These are phyloP conservation scores for Fraxinus angustifolia DNA, from an alignment of 305 asterid species.

Conservation along the genomic window DNA sequence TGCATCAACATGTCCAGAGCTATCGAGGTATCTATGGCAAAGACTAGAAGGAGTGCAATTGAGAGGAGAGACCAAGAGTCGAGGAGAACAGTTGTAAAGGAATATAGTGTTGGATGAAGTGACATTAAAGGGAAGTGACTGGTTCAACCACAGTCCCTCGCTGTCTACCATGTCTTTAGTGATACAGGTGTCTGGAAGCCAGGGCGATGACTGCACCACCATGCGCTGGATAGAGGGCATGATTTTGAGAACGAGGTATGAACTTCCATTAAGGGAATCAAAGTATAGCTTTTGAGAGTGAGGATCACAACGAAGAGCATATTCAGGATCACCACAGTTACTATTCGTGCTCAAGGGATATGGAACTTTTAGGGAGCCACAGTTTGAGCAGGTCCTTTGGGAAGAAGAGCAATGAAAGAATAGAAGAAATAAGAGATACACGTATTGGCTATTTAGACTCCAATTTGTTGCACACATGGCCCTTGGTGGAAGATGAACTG, in stretches of 20 bases:
- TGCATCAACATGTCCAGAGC: slow-evolving; percentile 38
- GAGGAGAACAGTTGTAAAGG: slow-evolving; percentile 44
- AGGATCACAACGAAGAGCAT: slow-evolving; percentile 36
- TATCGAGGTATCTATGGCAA: slow-evolving; percentile 41
- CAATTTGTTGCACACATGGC: slow-evolving; percentile 14
- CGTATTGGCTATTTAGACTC: slow-evolving; percentile 6
- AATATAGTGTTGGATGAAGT: slow-evolving; percentile 43
- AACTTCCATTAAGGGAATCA: slow-evolving; percentile 41
- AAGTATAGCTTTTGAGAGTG: slow-evolving; percentile 36
- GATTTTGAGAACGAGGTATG: slow-evolving; percentile 29
- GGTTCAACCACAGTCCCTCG: slow-evolving; percentile 45
- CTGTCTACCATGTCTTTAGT: slow-evolving; percentile 36
- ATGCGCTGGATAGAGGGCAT: slow-evolving; percentile 26
- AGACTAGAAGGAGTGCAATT: slow-evolving; percentile 44
- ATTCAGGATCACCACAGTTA: slow-evolving; percentile 34
- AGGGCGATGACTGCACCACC: slow-evolving; percentile 44
- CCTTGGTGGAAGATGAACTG: slow-evolving; percentile 16
- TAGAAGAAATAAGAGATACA: slow-evolving; percentile 22
- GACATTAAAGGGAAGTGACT: slow-evolving; percentile 39
- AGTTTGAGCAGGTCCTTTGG: slow-evolving; percentile 36
- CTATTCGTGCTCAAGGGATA: slow-evolving; percentile 44
- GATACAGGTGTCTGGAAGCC: slow-evolving; percentile 35
- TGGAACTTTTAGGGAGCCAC: slow-evolving; percentile 40
- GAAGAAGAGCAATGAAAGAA: slow-evolving; percentile 27
- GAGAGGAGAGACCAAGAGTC: slow-evolving; percentile 44